phyloP scores from a whole-genome alignment of 345 rosid genomes.

The Linum lewisii region DNA sequence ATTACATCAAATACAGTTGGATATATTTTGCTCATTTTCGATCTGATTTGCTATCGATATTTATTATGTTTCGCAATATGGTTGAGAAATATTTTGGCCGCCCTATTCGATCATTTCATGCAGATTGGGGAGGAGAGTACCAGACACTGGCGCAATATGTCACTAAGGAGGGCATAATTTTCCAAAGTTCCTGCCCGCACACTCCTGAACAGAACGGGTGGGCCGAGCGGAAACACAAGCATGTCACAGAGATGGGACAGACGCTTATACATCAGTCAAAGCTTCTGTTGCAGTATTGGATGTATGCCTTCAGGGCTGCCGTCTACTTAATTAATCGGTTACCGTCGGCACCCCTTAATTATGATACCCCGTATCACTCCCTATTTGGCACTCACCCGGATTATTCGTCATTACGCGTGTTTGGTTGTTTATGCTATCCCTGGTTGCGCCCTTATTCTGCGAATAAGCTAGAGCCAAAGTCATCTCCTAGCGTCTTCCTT shows the following conservation, averaged over 20 bases:
- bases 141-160: too few species aligned
- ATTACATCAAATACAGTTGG: too few species aligned
- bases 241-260: background rate
- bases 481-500: background rate
- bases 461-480: background rate
- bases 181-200: too few species aligned
- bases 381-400: background rate
- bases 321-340: background rate
- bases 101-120: too few species aligned
- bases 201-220: too few species aligned
- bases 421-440: slow-evolving; percentile 3
- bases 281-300: background rate
- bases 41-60: too few species aligned
- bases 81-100: too few species aligned
- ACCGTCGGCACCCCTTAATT: background rate
- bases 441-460: background rate
- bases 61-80: too few species aligned
- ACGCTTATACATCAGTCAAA: background rate
- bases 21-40: too few species aligned
- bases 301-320: background rate
- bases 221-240: too few species aligned
- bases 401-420: background rate
- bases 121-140: too few species aligned
- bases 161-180: too few species aligned
- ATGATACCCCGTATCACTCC: background rate